A percentile compares a stretch with the other conserved stretches of the same genome.
These are phyloP conservation scores for Fusarium keratoplasticum DNA, from an alignment of 2,329 filamentous ascomycete species.

Conservation along the genomic window DNA sequence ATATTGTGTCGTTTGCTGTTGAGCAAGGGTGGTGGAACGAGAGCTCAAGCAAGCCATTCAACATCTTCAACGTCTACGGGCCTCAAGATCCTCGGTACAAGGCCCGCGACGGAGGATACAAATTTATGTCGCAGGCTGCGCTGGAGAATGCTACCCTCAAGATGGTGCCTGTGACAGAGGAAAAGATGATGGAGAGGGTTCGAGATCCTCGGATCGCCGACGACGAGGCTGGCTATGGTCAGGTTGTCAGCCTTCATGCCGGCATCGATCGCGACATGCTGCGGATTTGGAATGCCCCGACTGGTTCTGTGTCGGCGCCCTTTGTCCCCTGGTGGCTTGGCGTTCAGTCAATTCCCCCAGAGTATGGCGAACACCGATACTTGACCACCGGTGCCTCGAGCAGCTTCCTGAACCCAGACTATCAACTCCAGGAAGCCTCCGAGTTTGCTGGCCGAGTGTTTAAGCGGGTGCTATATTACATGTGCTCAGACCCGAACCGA, in stretches of 20 bases:
- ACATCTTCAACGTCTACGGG: constrained; percentile 38
- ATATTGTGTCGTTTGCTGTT: constrained; percentile 39
- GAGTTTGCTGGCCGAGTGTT: constrained; percentile 38
- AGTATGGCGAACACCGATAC: constrained; percentile 37
- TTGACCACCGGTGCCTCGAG: constrained; percentile 37
- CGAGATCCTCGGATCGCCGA: constrained; percentile 38
- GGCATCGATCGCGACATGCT: constrained; percentile 33
- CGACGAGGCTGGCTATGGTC: constrained; percentile 38
- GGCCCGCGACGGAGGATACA: constrained; percentile 40
- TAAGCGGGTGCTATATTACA: constrained; percentile 38
- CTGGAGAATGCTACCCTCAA: constrained; percentile 34
- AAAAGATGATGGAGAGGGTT: constrained; percentile 38
- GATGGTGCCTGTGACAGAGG: constrained; percentile 37
- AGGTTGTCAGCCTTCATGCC: constrained; percentile 30
- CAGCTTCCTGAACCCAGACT: constrained; percentile 41
- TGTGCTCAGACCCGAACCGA: constrained; percentile 34
- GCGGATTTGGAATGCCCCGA: constrained; percentile 38
- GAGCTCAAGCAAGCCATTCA: constrained; percentile 32
- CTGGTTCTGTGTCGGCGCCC: constrained; percentile 30
- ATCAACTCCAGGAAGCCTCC: constrained; percentile 37
- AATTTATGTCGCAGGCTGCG: constrained; percentile 40
- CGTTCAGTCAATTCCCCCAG: constrained; percentile 31
- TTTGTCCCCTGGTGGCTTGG: constrained; percentile 42
- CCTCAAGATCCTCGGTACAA: constrained; percentile 37
- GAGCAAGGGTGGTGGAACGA: constrained; percentile 41